Evolutionary conservation across 495 filamentous ascomycete genomes (phyloP).

Genomic region (Aspergillus homomorphus): DNA sequence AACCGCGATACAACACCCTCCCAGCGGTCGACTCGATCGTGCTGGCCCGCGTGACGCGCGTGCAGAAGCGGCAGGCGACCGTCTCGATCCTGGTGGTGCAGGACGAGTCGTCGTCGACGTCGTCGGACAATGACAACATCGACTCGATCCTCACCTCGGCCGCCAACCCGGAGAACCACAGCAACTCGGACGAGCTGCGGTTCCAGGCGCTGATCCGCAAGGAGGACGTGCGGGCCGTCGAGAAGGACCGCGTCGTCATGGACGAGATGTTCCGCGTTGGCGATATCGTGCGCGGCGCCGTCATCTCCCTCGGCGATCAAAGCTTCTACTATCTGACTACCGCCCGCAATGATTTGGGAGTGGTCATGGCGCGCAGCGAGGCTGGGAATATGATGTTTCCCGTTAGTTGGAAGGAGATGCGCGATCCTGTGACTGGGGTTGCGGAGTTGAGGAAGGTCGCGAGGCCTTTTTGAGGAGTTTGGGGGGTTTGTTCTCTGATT

Average conservation of each 20-base stretch:
- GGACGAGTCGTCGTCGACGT: conserved; percentile 49
- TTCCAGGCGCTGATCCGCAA: conserved; percentile 58
- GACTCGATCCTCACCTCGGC: conserved; percentile 42
- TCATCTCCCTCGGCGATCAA: conserved; percentile 91
- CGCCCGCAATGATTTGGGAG: conserved; percentile 83
- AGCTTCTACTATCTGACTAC: conserved; percentile 90
- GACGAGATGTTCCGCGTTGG: conserved; percentile 89
- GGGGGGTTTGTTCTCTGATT: not conserved
- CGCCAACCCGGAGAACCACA: conserved; percentile 46
- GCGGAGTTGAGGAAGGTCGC: conserved; percentile 88
- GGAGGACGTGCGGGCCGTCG: conserved; percentile 90
- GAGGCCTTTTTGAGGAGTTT: conserved; percentile 68
- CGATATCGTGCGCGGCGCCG: conserved; percentile 85
- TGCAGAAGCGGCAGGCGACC: conserved; percentile 76
- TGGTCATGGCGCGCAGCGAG: conserved; percentile 91
- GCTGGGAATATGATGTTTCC: conserved; percentile 86
- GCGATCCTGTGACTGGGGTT: conserved; percentile 72
- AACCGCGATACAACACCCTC: conserved; percentile 62
- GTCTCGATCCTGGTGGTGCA: conserved; percentile 78
- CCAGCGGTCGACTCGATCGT: conserved; percentile 78
- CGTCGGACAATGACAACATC: conserved; percentile 50
- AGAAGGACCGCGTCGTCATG: conserved; percentile 91
- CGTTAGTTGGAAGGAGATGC: conserved; percentile 91
- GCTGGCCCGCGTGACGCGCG: conserved; percentile 79
- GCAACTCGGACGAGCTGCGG: conserved; percentile 46